These are phyloP conservation scores for Vicia villosa DNA, from an alignment of 306 rosid species.

Conservation along the genomic window DNA sequence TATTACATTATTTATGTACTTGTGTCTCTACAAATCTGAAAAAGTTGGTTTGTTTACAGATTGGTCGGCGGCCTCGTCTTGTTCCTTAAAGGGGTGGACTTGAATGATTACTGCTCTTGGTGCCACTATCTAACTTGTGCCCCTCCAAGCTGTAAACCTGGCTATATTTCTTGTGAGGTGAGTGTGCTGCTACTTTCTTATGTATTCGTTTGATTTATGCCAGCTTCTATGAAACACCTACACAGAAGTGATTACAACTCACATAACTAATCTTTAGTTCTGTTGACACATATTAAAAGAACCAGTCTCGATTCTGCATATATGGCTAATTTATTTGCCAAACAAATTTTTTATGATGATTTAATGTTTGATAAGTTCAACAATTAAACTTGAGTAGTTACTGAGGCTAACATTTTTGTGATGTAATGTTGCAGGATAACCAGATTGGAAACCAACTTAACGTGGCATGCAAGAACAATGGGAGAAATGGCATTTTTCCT, in stretches of 20 bases:
- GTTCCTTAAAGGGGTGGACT: conserved; percentile 35
- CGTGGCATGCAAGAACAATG: conserved; percentile 36
- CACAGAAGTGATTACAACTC: too few species aligned
- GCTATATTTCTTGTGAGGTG: conserved; percentile 40
- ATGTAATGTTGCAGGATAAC: conserved; percentile 34
- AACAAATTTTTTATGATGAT: not conserved
- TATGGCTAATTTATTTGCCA: not conserved
- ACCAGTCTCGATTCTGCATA: not conserved
- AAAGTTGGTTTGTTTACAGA: too few species aligned
- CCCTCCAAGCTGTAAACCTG: conserved; percentile 51
- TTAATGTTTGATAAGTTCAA: not conserved
- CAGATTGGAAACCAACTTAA: not conserved
- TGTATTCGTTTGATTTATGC: not conserved
- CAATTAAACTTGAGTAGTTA: conserved; percentile 3
- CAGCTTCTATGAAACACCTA: not conserved
- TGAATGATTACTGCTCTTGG: conserved; percentile 57
- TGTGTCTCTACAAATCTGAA: too few species aligned
- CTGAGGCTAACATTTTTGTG: not conserved
- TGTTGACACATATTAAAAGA: not conserved
- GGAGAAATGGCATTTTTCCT: conserved; percentile 35
- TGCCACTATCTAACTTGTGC: conserved; percentile 60
- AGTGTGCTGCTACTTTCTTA: conserved; percentile 25
- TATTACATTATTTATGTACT: too few species aligned
- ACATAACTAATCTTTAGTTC: too few species aligned
- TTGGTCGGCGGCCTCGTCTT: too few species aligned